Percentiles rank a stretch among this genome's conserved stretches.
Evolutionary conservation across 2,329 filamentous ascomycete species (phyloP).

Genomic region (Penicillium sp.): DNA sequence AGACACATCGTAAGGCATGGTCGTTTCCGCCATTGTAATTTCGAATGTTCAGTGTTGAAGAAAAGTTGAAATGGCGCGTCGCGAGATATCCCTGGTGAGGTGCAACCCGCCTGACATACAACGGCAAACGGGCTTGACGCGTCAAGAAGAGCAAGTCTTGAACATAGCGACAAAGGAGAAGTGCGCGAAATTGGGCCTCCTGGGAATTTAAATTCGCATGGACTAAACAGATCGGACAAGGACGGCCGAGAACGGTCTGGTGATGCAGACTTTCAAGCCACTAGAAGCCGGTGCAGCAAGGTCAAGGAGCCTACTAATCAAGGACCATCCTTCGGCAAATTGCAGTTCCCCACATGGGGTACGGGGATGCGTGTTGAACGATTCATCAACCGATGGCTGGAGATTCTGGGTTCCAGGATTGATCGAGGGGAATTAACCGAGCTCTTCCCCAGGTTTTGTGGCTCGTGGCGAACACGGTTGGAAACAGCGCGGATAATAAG

Average conservation of each 20-base stretch:
- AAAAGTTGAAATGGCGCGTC: not conserved
- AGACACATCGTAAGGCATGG: constrained; percentile 12
- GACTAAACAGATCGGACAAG: not conserved
- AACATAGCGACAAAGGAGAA: not conserved
- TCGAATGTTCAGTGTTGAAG: not conserved
- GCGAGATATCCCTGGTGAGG: not conserved
- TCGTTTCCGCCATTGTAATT: constrained; percentile 19
- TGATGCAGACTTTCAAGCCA: not conserved
- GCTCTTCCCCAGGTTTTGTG: constrained; percentile 19
- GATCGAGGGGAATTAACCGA: constrained; percentile 18
- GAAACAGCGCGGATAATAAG: not conserved
- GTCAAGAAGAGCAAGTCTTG: not conserved
- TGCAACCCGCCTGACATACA: not conserved
- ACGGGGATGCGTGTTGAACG: not conserved
- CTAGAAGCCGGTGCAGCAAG: not conserved
- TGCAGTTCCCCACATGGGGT: constrained; percentile 13
- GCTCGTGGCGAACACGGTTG: not conserved
- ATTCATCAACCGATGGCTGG: not conserved
- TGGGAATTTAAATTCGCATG: constrained; percentile 5
- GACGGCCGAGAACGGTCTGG: constrained; percentile 2
- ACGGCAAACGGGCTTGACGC: not conserved
- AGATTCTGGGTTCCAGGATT: not conserved
- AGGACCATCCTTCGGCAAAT: constrained; percentile 13
- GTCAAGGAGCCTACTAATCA: no score
- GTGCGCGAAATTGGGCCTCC: not conserved